Evolutionary conservation across 2,329 filamentous ascomycete species (phyloP).

Genomic region (Venturia oleaginea): DNA sequence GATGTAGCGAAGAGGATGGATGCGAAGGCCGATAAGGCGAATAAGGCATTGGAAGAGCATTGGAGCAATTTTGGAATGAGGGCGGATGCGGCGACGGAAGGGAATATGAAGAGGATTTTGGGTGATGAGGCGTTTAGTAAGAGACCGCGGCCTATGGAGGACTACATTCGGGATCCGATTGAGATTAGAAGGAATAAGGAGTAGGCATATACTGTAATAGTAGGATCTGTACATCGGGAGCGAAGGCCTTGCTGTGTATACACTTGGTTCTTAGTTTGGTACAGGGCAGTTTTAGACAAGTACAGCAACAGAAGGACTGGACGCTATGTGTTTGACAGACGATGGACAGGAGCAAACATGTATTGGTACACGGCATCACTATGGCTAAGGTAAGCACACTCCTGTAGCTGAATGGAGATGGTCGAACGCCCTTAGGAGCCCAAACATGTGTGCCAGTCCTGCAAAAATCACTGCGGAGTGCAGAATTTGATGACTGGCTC

Average conservation of each 20-base stretch:
- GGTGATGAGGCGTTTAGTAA: constrained; percentile 2
- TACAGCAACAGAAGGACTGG: neutral
- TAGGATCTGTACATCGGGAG: constrained; percentile 15
- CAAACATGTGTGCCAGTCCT: constrained; percentile 5
- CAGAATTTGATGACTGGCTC: constrained; percentile 9
- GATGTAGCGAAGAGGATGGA: constrained; percentile 31
- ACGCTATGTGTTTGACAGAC: neutral
- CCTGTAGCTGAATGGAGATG: constrained; percentile 2
- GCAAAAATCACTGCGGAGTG: constrained; percentile 6
- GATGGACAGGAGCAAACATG: neutral
- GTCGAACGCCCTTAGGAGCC: constrained; percentile 3
- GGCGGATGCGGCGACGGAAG: constrained; percentile 9
- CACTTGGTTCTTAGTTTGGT: neutral
- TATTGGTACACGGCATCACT: neutral
- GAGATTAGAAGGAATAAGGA: constrained; percentile 10
- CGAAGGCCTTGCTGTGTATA: neutral
- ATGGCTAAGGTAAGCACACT: neutral
- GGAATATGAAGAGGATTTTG: constrained; percentile 8
- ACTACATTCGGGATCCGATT: constrained; percentile 11
- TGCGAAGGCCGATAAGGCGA: constrained; percentile 23
- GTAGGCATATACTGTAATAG: neutral
- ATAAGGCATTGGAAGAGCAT: constrained; percentile 15
- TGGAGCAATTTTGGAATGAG: constrained; percentile 15
- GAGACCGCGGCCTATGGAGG: constrained; percentile 8
- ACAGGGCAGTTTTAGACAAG: neutral